These are phyloP conservation scores for Penicillium sp. DNA, from an alignment of 2,329 filamentous ascomycete genomes.

Conservation along the genomic window DNA sequence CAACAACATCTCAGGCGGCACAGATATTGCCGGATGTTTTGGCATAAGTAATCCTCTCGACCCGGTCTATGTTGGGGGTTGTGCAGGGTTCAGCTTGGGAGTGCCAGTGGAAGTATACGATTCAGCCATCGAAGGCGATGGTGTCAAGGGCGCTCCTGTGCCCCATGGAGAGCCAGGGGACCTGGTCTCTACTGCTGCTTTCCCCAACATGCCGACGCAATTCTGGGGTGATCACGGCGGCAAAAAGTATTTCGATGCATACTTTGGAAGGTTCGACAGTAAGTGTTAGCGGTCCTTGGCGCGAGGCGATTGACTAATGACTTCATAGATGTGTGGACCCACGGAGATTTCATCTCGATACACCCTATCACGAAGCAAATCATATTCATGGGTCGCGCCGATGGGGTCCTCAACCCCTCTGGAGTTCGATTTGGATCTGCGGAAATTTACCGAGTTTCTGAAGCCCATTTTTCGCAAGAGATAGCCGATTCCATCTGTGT, in stretches of 20 bases:
- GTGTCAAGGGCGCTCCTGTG: slow-evolving; percentile 50
- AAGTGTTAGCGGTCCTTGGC: neutral
- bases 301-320: neutral
- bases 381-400: slow-evolving; percentile 44
- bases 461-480: slow-evolving; percentile 44
- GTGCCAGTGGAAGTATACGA: slow-evolving; percentile 63
- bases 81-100: slow-evolving; percentile 53
- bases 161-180: slow-evolving; percentile 68
- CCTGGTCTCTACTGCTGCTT: slow-evolving; percentile 67
- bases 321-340: slow-evolving; percentile 68
- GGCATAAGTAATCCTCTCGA: slow-evolving; percentile 61
- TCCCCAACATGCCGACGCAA: slow-evolving; percentile 72
- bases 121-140: slow-evolving; percentile 25
- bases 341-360: slow-evolving; percentile 74
- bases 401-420: slow-evolving; percentile 77
- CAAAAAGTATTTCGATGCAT: slow-evolving; percentile 51
- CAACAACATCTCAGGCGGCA: slow-evolving; percentile 34
- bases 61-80: slow-evolving; percentile 62
- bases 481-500: slow-evolving; percentile 74
- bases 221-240: slow-evolving; percentile 58
- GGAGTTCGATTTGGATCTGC: slow-evolving; percentile 77
- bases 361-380: slow-evolving; percentile 65
- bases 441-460: slow-evolving; percentile 73
- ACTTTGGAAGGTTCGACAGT: slow-evolving; percentile 23
- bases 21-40: slow-evolving; percentile 32